These are phyloP conservation scores for Globisporangium sylvaticum DNA, from an alignment of 352 stramenopile genomes.

Conservation along the genomic window DNA sequence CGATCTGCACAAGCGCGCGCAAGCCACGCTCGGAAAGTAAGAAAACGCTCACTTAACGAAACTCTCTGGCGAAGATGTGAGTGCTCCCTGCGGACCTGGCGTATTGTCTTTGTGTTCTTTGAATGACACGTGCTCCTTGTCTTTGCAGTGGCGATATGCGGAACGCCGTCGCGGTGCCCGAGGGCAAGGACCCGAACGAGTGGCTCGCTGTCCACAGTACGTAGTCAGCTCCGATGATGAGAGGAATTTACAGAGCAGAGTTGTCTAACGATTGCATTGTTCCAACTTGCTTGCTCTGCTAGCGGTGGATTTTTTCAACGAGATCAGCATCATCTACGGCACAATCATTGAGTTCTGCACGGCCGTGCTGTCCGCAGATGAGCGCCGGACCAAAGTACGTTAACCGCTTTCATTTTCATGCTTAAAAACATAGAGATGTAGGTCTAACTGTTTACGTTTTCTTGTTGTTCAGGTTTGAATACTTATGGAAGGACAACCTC, in stretches of 20 bases:
- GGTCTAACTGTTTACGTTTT: no score
- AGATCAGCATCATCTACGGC: slow-evolving; percentile 91
- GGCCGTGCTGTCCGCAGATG: slow-evolving; percentile 63
- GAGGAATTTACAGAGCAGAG: no score
- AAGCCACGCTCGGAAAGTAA: slow-evolving; percentile 79
- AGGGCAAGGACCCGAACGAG: slow-evolving; percentile 87
- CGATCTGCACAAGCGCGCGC: slow-evolving; percentile 78
- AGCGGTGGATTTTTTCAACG: slow-evolving; percentile 95
- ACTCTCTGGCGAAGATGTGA: slow-evolving; percentile 7
- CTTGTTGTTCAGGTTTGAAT: slow-evolving; percentile 76
- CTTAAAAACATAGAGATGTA: no score
- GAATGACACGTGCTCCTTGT: background rate
- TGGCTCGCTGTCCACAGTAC: slow-evolving; percentile 91
- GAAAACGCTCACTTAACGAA: slow-evolving; percentile 15
- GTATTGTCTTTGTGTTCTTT: background rate
- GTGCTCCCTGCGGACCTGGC: background rate
- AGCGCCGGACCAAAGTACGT: slow-evolving; percentile 61
- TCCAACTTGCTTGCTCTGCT: background rate
- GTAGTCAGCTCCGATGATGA: background rate
- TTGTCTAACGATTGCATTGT: background rate
- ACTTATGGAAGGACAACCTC: slow-evolving; percentile 82
- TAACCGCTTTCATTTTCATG: background rate
- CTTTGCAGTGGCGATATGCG: slow-evolving; percentile 54
- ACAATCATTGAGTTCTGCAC: slow-evolving; percentile 86
- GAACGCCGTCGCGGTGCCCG: slow-evolving; percentile 52